Evolutionary conservation across 2,329 filamentous ascomycete genomes (phyloP), one percentile per base, ranked within the genome.

Genomic region (Phialemonium atrogriseum): DNA sequence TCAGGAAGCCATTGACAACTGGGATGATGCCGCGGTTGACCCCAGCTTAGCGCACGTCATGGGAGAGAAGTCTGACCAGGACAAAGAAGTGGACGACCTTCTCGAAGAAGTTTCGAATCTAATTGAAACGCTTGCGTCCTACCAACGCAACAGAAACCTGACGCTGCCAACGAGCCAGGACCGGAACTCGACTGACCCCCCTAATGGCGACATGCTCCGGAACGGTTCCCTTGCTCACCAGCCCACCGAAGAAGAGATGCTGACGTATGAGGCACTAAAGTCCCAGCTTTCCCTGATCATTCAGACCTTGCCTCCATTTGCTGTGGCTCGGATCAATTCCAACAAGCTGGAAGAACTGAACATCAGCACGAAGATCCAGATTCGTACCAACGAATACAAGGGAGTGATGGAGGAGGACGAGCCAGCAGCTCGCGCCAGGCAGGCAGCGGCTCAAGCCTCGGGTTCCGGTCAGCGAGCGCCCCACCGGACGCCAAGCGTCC

Each of bases 321-420:
- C 83, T 2, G 82, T 94, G 15, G 80, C 87, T 5, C 89, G 91
- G 48, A 64, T 94, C 39, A 80, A 93, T 46, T 86, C 86, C 8
- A 82, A 93, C 50, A 83, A 87, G 52, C 60, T 94, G n/a, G 80
- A 80, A 18, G 83, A 87, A 36, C 64, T 94, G 28, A 80, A 84
- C 40, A 81, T 94, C 50, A 89, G 80, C 58, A 84, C 77, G 27
- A 85, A 77, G 50, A 71, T 94, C 13, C 61, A 85, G 37, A 65
- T 93, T 27, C 75, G 83, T 38, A 77, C 71, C 6, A 77, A 80
- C 31, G 77, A 86, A 47, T 84, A 84, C 53, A 73, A 72, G 40
- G 87, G 87, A 5, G 75, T 81, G 4, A 79, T 93, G 74, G 86
- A 93, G 45, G 84, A 89, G 45, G 86, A 94, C 44, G 81, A 86